A percentile compares a stretch with the other conserved stretches of the same genome.
Conservation (phyloP, 352 stramenopile species). For the Phytophthora megakarya region DNA sequence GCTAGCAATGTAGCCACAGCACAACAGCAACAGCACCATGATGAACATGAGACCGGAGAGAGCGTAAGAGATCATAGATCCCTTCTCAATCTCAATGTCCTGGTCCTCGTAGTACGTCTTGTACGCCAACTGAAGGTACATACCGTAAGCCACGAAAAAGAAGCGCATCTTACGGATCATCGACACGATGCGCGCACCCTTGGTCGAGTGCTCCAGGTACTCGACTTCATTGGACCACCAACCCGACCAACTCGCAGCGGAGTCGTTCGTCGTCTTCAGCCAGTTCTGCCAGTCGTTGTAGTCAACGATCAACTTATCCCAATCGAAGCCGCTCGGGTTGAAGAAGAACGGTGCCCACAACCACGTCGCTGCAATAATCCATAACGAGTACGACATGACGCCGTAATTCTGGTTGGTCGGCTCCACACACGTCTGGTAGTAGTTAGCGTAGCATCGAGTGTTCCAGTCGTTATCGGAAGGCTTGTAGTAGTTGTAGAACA, state of each 20-base stretch:
- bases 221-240: constrained; percentile 89
- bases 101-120: constrained; percentile 78
- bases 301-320: constrained; percentile 96
- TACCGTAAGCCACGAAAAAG: constrained; percentile 69
- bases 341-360: constrained; percentile 92
- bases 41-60: constrained; percentile 72
- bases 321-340: constrained; percentile 99
- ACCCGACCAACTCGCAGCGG: constrained; percentile 84
- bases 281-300: constrained; percentile 95
- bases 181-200: constrained; percentile 60
- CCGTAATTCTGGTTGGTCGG: constrained; percentile 97
- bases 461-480: constrained; percentile 82
- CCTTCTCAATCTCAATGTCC: constrained; percentile 60
- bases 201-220: constrained; percentile 82
- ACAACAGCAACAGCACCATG: constrained; percentile 76
- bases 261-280: constrained; percentile 91
- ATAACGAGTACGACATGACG: constrained; percentile 97
- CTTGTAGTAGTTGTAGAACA: constrained; percentile 82
- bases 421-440: constrained; percentile 91
- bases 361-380: constrained; percentile 92
- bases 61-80: constrained; percentile 69
- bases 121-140: constrained; percentile 84
- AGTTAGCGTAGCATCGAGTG: constrained; percentile 80
- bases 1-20: constrained; percentile 83
- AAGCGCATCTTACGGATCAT: constrained; percentile 88